Conservation (phyloP, 495 filamentous ascomycete genomes). For the Neurospora sp. region DNA sequence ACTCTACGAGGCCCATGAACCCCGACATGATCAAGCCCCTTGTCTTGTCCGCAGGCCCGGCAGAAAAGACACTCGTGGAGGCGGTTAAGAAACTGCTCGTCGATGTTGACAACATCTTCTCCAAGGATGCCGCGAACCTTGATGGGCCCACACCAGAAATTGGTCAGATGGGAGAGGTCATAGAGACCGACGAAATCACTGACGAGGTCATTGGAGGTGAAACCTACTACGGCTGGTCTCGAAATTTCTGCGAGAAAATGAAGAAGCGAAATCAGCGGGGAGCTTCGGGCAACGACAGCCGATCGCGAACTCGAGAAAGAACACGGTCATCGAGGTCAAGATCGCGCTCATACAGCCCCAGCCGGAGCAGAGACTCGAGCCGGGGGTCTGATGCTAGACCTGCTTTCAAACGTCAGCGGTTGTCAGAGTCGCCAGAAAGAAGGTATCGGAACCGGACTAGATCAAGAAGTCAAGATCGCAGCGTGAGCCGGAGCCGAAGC, state of each 20-base stretch:
- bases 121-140: constrained; percentile 21
- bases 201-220: constrained; percentile 53
- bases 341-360: constrained; percentile 25
- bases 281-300: constrained; percentile 7
- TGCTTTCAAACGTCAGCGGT: constrained; percentile 14
- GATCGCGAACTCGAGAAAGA: constrained; percentile 11
- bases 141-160: constrained; percentile 42
- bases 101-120: constrained; percentile 56
- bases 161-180: constrained; percentile 61
- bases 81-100: constrained; percentile 60
- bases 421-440: constrained; percentile 9
- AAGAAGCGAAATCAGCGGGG: constrained; percentile 44
- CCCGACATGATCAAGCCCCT: constrained; percentile 63
- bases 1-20: constrained; percentile 63
- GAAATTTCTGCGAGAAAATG: constrained; percentile 72
- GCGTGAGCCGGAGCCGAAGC: constrained; percentile 28
- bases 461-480: constrained; percentile 17
- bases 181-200: constrained; percentile 49
- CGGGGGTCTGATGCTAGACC: constrained; percentile 15
- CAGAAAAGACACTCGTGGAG: constrained; percentile 50
- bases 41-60: constrained; percentile 62
- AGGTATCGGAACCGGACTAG: constrained; percentile 3
- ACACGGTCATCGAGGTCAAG: constrained; percentile 13
- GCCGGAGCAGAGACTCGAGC: constrained; percentile 15
- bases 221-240: constrained; percentile 82